A percentile compares a stretch with the other conserved stretches of the same genome.
These are phyloP conservation scores for Polychytrium aggregatum DNA, from an alignment of 192 early-diverging fungal species.

Conservation along the genomic window DNA sequence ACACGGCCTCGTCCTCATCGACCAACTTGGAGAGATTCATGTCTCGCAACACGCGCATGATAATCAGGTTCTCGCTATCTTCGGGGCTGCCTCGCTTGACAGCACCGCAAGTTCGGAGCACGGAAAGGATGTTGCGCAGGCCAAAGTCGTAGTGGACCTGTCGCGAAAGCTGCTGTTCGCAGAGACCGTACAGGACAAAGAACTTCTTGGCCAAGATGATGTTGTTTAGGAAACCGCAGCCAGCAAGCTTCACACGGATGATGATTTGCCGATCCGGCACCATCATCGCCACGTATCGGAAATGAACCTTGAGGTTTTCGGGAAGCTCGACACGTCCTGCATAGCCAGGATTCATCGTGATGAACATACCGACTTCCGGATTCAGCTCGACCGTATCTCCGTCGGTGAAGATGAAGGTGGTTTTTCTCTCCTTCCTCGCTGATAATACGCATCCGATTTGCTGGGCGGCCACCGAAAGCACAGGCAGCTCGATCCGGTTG, in stretches of 20 bases:
- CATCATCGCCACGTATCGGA: constrained; percentile 61
- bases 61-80: constrained; percentile 49
- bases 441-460: constrained; percentile 54
- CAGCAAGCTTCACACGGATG: constrained; percentile 54
- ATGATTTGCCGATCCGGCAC: constrained; percentile 58
- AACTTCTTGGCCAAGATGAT: constrained; percentile 54
- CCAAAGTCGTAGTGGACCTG: constrained; percentile 62
- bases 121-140: constrained; percentile 50
- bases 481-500: constrained; percentile 54
- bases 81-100: constrained; percentile 51
- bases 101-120: constrained; percentile 49
- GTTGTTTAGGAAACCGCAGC: constrained; percentile 55
- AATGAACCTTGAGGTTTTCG: constrained; percentile 55
- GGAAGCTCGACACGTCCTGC: constrained; percentile 56
- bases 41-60: constrained; percentile 53
- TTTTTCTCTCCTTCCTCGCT: constrained; percentile 47
- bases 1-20: constrained; percentile 51
- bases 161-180: constrained; percentile 54
- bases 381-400: constrained; percentile 58
- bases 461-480: constrained; percentile 53
- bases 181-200: constrained; percentile 52
- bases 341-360: constrained; percentile 61
- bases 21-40: constrained; percentile 61
- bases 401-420: constrained; percentile 52
- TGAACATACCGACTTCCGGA: constrained; percentile 57